Evolutionary conservation across 768 basidiomycete species (phyloP), one percentile per base, ranked within the genome.

Genomic region (Dendrothele bispora): DNA sequence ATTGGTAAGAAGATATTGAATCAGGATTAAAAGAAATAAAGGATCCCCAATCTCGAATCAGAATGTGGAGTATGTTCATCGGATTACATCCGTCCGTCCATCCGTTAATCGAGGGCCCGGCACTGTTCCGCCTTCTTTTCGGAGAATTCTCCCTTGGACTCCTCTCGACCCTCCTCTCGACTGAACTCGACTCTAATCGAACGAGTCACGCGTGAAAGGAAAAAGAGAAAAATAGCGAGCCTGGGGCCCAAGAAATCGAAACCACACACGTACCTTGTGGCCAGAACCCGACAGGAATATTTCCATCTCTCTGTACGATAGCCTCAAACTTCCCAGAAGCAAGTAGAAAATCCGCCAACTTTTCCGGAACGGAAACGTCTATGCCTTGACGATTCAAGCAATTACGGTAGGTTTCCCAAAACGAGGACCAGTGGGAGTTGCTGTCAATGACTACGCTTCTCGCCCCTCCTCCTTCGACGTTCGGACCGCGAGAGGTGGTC

Each of bases 261-360:
- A n/a, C n/a, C n/a, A n/a, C n/a, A 41, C 39, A 40, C 24, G 37
- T 8, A 81, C 84, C 83, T 70, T 69, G 71, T 24, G 82, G 83
- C 82, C 82, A 83, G 55, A 82, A 84, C 14, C 85, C 85, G 39
- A 87, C 76, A 24, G 86, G 85, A 48, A 86, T 73, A 54, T 80
- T 75, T 7, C 79, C 83, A 51, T 82, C 78, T 48, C 74, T 72
- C 20, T 73, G 63, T 29, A 75, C 67, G 42, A 87, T 71, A 39
- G 70, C 74, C 50, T 85, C 81, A 54, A 84, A 86, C n/a, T 63
- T 68, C 21, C 69, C 69, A 2, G 78, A 75, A 5, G 65, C 62
- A 15, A 70, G 60, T 15, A 87, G 69, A 32, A 84, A 64, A 18
- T 73, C 68, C 18, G 70, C 62, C 18, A 88, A 70, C n/a, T 75